These are phyloP conservation scores for Phoenix dactylifera DNA, from an alignment of 176 grass and related monocot genomes.

Conservation along the genomic window DNA sequence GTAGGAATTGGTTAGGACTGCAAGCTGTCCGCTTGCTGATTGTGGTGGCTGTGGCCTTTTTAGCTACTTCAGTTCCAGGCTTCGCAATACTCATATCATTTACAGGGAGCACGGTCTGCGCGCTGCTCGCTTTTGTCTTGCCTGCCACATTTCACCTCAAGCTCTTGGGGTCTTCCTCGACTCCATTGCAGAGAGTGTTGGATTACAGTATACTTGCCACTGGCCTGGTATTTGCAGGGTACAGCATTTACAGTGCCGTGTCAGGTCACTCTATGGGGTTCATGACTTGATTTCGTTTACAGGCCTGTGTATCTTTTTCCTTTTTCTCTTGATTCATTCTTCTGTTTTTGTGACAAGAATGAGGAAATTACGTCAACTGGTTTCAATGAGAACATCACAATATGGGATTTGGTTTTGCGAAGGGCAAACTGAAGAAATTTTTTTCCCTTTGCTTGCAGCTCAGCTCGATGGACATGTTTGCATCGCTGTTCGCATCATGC, in stretches of 20 bases:
- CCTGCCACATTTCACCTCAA: conserved; percentile 59
- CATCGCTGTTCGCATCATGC: no score
- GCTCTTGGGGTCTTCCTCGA: conserved; percentile 45
- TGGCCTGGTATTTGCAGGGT: conserved; percentile 47
- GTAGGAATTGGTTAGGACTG: conserved; percentile 28
- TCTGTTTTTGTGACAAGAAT: no score
- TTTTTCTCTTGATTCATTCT: no score
- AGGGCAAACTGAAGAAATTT: no score
- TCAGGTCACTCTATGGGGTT: conserved; percentile 1
- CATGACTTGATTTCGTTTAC: not conserved
- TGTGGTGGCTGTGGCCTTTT: conserved; percentile 26
- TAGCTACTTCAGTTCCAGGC: conserved; percentile 65
- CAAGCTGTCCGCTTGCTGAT: conserved; percentile 41
- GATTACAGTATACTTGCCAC: conserved; percentile 52
- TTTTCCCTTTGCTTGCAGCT: no score
- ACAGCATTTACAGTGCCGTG: conserved; percentile 35
- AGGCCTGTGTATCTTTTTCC: no score
- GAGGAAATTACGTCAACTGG: no score
- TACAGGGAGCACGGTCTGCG: conserved; percentile 72
- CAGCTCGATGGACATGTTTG: no score
- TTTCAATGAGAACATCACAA: no score
- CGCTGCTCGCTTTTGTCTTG: conserved; percentile 72
- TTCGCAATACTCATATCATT: conserved; percentile 73
- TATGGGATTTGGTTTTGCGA: no score
- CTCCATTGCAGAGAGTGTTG: conserved; percentile 24